phyloP scores from a whole-genome alignment of 2,329 filamentous ascomycete genomes.

The Didymosphaeria variabile region DNA sequence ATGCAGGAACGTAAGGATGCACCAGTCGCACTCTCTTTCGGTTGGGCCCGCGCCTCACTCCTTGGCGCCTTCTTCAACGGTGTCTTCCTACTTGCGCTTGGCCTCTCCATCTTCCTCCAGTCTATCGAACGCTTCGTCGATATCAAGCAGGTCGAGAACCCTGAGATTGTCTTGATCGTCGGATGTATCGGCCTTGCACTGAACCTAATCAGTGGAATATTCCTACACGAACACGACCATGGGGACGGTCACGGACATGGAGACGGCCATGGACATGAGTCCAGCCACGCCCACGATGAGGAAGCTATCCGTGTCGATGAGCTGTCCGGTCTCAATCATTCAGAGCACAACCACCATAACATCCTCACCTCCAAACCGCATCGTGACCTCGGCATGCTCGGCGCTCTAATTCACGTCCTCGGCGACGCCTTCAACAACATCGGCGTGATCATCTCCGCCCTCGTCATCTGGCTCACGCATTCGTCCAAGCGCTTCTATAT shows the following conservation, averaged over 20 bases:
- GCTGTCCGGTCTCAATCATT: slow-evolving; percentile 23
- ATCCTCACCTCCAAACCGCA: slow-evolving; percentile 31
- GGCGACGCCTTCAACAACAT: slow-evolving; percentile 80
- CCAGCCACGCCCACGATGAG: slow-evolving; percentile 25
- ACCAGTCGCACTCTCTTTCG: slow-evolving; percentile 71
- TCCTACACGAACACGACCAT: slow-evolving; percentile 66
- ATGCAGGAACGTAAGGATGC: slow-evolving; percentile 64
- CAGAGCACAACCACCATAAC: slow-evolving; percentile 38
- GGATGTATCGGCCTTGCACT: slow-evolving; percentile 72
- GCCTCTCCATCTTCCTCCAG: slow-evolving; percentile 76
- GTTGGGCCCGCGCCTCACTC: slow-evolving; percentile 78
- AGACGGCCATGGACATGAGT: slow-evolving; percentile 44
- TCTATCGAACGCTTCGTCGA: slow-evolving; percentile 75
- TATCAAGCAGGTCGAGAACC: slow-evolving; percentile 67
- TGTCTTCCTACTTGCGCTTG: slow-evolving; percentile 75
- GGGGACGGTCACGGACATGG: slow-evolving; percentile 48
- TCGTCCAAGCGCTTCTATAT: slow-evolving; percentile 72
- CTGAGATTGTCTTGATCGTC: slow-evolving; percentile 73
- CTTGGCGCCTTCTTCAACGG: slow-evolving; percentile 85
- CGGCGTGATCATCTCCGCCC: slow-evolving; percentile 74
- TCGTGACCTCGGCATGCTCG: slow-evolving; percentile 72
- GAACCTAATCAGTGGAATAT: slow-evolving; percentile 72
- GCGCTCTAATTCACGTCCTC: slow-evolving; percentile 74
- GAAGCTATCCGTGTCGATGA: slow-evolving; percentile 9
- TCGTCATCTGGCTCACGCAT: slow-evolving; percentile 72